Evolutionary conservation across 2,329 filamentous ascomycete species (phyloP).

Genomic region (Xylariaceae sp.): DNA sequence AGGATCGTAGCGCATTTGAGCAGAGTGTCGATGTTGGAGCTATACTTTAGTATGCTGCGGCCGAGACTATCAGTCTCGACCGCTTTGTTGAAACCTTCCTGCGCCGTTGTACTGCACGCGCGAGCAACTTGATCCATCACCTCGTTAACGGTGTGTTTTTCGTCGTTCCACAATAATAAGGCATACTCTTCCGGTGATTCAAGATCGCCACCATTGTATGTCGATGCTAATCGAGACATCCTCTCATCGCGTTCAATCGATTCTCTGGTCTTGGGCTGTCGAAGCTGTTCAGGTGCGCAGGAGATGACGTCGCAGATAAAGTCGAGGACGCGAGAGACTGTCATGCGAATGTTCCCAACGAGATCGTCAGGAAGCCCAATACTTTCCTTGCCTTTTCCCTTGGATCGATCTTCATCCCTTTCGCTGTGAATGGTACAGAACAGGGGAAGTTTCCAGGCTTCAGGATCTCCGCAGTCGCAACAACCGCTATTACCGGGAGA

Average conservation of each 20-base stretch:
- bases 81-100: slow-evolving; percentile 69
- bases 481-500: slow-evolving; percentile 91
- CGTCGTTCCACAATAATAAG: slow-evolving; percentile 92
- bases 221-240: slow-evolving; percentile 69
- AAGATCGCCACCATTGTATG: slow-evolving; percentile 67
- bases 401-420: slow-evolving; percentile 42
- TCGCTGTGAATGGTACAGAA: slow-evolving; percentile 91
- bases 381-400: slow-evolving; percentile 58
- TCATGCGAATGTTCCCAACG: slow-evolving; percentile 73
- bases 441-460: slow-evolving; percentile 86
- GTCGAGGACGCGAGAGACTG: slow-evolving; percentile 79
- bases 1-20: slow-evolving; percentile 78
- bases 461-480: slow-evolving; percentile 93
- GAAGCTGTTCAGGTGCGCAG: slow-evolving; percentile 92
- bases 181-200: slow-evolving; percentile 72
- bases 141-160: slow-evolving; percentile 94
- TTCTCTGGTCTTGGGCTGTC: slow-evolving; percentile 76
- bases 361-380: slow-evolving; percentile 69
- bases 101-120: slow-evolving; percentile 70
- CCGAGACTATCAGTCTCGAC: slow-evolving; percentile 88
- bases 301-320: slow-evolving; percentile 98
- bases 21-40: slow-evolving; percentile 65
- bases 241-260: slow-evolving; percentile 79
- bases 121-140: slow-evolving; percentile 86
- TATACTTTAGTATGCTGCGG: slow-evolving; percentile 77